Conservation (phyloP, 345 rosid species). For the Stellera chamaejasme region DNA sequence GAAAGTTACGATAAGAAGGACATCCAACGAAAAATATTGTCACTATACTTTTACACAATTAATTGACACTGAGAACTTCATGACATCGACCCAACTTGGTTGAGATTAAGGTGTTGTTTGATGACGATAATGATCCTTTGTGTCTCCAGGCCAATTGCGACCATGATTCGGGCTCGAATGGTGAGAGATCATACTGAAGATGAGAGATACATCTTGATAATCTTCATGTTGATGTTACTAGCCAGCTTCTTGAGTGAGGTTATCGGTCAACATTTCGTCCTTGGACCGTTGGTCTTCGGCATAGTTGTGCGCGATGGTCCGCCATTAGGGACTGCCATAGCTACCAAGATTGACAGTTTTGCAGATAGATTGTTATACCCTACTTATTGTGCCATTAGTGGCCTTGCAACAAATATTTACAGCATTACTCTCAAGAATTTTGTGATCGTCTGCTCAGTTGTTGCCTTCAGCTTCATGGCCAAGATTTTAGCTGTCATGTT, state of each 20-base stretch:
- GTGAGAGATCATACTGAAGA: slow-evolving; percentile 18
- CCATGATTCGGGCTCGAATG: slow-evolving; percentile 19
- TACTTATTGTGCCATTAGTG: slow-evolving; percentile 16
- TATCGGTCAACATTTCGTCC: slow-evolving; percentile 13
- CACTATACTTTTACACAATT: too few species aligned
- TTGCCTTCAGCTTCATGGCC: slow-evolving; percentile 5
- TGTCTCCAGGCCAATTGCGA: slow-evolving; percentile 20
- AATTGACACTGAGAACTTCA: too few species aligned
- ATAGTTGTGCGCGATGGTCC: slow-evolving; percentile 40
- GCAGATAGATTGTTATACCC: slow-evolving; percentile 21
- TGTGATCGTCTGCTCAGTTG: neutral
- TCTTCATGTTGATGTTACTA: slow-evolving; percentile 14
- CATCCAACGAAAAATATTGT: too few species aligned
- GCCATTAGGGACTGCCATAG: slow-evolving; percentile 34
- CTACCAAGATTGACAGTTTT: slow-evolving; percentile 19
- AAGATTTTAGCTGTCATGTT: slow-evolving; percentile 20
- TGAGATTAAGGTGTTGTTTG: too few species aligned
- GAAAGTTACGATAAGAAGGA: too few species aligned
- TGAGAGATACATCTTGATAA: neutral
- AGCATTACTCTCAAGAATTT: neutral
- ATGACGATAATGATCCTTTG: neutral
- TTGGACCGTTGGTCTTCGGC: slow-evolving; percentile 30
- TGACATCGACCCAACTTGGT: too few species aligned
- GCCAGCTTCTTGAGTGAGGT: slow-evolving; percentile 5
- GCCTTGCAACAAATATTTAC: slow-evolving; percentile 15